A percentile compares a stretch with the other conserved stretches of the same genome.
These are phyloP conservation scores for Pseudohalonectria lignicola DNA, from an alignment of 2,329 filamentous ascomycete genomes.

Conservation along the genomic window DNA sequence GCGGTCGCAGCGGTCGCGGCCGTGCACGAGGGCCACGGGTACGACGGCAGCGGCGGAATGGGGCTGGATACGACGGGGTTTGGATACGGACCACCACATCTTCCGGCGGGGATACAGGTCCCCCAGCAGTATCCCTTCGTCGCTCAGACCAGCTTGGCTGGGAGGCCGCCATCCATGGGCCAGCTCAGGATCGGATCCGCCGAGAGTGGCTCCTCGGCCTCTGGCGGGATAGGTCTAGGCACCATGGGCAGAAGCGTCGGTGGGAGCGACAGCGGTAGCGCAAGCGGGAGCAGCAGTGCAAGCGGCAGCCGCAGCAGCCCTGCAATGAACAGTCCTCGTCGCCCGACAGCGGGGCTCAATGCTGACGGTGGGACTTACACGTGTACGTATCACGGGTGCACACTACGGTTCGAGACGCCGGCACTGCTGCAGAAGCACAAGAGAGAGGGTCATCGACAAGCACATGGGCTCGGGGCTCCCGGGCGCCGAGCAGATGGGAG, in stretches of 20 bases:
- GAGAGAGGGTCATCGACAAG: conserved; percentile 78
- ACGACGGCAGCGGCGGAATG: conserved; percentile 9
- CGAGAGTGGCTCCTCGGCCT: no score
- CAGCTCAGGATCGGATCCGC: no score
- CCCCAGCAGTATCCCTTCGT: conserved; percentile 43
- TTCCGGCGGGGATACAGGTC: conserved; percentile 26
- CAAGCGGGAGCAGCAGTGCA: background rate
- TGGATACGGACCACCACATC: conserved; percentile 20
- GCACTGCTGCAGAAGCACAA: conserved; percentile 89
- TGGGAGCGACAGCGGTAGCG: background rate
- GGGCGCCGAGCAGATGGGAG: no score
- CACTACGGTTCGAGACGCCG: conserved; percentile 78
- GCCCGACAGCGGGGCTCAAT: conserved; percentile 46
- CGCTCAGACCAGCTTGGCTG: conserved; percentile 20
- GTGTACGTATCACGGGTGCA: conserved; percentile 90
- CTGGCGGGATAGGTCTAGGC: no score
- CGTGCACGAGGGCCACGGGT: conserved; percentile 11
- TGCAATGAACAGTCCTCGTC: conserved; percentile 20
- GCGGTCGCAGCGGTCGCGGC: conserved; percentile 5
- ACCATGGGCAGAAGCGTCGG: conserved; percentile 15
- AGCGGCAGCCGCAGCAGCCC: background rate
- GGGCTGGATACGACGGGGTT: conserved; percentile 11
- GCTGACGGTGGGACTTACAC: conserved; percentile 87
- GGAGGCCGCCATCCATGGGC: no score
- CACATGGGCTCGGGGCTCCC: conserved; percentile 42